Evolutionary conservation across 1,284 basidiomycete genomes (phyloP).

Genomic region (Thelephora terrestris): DNA sequence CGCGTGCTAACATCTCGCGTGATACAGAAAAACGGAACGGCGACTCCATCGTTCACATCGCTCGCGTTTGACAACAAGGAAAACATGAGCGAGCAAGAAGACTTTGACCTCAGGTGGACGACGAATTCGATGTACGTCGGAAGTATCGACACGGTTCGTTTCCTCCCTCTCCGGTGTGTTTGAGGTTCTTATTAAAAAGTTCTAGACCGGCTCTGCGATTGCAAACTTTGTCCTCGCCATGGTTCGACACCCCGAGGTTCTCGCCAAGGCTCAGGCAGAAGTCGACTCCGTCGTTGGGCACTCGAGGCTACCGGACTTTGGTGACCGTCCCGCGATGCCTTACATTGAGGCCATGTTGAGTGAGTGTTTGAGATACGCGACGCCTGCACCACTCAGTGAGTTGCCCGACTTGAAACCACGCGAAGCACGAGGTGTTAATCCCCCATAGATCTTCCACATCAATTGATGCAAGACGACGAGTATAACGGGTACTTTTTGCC

Average conservation of each 20-base stretch:
- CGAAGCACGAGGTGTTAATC: background rate
- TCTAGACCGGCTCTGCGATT: conserved; percentile 5
- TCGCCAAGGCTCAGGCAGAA: conserved; percentile 25
- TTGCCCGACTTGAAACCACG: background rate
- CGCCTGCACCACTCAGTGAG: conserved; percentile 6
- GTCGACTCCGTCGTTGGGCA: conserved; percentile 23
- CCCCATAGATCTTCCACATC: conserved; percentile 7
- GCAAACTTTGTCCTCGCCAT: conserved; percentile 19
- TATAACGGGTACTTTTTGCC: conserved; percentile 9
- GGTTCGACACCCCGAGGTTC: conserved; percentile 21
- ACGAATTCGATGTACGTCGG: background rate
- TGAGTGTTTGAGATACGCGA: conserved; percentile 15
- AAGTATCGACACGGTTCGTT: background rate
- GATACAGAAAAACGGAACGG: background rate
- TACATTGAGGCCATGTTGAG: conserved; percentile 23
- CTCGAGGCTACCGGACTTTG: conserved; percentile 19
- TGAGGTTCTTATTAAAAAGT: background rate
- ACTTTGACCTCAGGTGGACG: conserved; percentile 1
- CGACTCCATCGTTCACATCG: conserved; percentile 1
- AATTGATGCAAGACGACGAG: conserved; percentile 7
- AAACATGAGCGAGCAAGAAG: background rate
- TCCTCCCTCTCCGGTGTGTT: background rate
- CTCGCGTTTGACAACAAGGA: conserved; percentile 1
- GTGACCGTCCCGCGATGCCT: conserved; percentile 22
- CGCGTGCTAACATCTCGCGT: background rate